Base-by-base conservation (phyloP, 768 basidiomycete species). In the Lepiota venenata region DNA sequence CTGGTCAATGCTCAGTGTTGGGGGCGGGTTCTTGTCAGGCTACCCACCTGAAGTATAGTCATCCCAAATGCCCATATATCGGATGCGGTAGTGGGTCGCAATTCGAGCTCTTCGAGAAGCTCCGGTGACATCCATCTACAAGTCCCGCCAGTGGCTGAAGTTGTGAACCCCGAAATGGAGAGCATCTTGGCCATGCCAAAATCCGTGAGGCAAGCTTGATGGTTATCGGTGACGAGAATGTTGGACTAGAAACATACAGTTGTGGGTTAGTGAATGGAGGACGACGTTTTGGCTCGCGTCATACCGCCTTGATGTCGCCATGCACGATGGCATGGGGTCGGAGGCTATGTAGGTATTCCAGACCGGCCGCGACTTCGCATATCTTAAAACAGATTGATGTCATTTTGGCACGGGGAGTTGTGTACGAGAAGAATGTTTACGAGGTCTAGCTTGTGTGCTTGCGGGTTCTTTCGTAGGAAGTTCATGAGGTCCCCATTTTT, bases 91-190 rank as follows among this genome's bases (percentile, higher is more conserved):
- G 72, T 71, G 12, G 51, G 55, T 21, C 50, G 57, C 27, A 60
- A 54, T 1, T 46, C 44, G 29, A 50, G 20, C 10, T 60, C 53
- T 18, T 59, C 56, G 49, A 59, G 47, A 41, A 76, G 61, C 49
- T 75, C 74, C 3, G 61, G 61, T 5, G 73, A 70, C 69, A 75
- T 75, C 61, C 74, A 76, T 29, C 73, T 64, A 36, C 66, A 62
- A 5, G 73, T 74, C n/a, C 69, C 70, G 5, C 60, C 58, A 2
- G 66, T 56, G 16, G 63, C 58, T 15, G 63, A 67, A 0, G 74
- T 71, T 9, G 73, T 73, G 46, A 69, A 74, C 4, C 74, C 69
- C 20, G 65, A 61, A 39, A 59, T 58, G 43, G 69, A 69, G n/a
- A 74, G 50, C 12, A 74, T 63, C 27, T 66, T 63, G 1, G 74